A percentile compares a stretch with the other conserved stretches of the same genome.
phyloP scores from a whole-genome alignment of 2,329 filamentous ascomycete species.

The Claviceps purpurea region DNA sequence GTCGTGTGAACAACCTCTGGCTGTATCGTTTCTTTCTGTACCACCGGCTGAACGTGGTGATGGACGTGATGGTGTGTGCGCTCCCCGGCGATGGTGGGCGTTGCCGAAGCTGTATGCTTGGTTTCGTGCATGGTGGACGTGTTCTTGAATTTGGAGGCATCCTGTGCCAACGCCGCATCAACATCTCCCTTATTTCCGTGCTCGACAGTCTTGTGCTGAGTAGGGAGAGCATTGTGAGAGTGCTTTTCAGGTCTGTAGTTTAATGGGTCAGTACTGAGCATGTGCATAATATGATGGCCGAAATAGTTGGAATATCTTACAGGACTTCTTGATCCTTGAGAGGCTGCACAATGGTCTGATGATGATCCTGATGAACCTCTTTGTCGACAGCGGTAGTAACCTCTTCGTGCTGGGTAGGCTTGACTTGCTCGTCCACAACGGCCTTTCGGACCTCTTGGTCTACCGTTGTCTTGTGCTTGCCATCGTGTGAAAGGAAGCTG shows the following conservation, averaged over 20 bases:
- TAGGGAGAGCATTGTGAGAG: constrained; percentile 40
- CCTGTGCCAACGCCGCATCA: constrained; percentile 32
- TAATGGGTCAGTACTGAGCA: neutral
- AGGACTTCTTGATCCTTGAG: constrained; percentile 26
- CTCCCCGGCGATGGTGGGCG: constrained; percentile 16
- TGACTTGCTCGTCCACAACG: constrained; percentile 46
- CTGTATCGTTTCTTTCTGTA: constrained; percentile 56
- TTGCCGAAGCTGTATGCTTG: constrained; percentile 13
- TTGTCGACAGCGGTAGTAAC: constrained; percentile 49
- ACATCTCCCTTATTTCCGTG: constrained; percentile 42
- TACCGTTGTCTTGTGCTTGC: constrained; percentile 57
- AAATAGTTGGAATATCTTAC: constrained; percentile 21
- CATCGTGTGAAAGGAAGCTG: constrained; percentile 46
- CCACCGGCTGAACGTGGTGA: constrained; percentile 56
- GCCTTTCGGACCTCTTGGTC: constrained; percentile 50
- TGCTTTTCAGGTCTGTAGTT: constrained; percentile 43
- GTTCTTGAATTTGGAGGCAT: constrained; percentile 26
- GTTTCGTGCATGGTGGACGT: constrained; percentile 16
- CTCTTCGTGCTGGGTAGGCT: constrained; percentile 48
- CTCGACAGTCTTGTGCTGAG: constrained; percentile 47
- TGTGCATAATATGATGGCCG: no score
- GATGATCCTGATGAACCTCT: constrained; percentile 59
- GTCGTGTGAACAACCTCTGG: constrained; percentile 59
- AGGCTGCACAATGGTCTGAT: constrained; percentile 57
- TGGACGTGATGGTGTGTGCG: constrained; percentile 37